Percentiles rank a stretch among this genome's conserved stretches.
phyloP scores from a whole-genome alignment of 176 grass and related monocot species.

The Oryza brachyantha region DNA sequence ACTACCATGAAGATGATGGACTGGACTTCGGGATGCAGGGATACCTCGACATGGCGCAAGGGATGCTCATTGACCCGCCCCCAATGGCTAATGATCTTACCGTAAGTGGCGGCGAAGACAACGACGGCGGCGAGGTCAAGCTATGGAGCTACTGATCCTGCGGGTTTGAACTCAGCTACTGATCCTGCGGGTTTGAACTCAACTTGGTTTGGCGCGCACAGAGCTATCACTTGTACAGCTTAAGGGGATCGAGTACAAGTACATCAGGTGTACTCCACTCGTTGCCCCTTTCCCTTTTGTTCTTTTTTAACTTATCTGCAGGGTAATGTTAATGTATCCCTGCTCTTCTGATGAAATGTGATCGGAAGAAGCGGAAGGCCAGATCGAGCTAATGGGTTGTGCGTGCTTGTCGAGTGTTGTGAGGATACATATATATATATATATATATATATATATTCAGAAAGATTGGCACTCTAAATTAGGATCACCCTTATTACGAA shows the following conservation, averaged over 20 bases:
- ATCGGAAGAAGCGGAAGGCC: slow-evolving; percentile 46
- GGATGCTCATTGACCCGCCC: slow-evolving; percentile 85
- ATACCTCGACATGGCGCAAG: slow-evolving; percentile 86
- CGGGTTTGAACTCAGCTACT: slow-evolving; percentile 17
- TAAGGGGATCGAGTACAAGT: slow-evolving; percentile 11
- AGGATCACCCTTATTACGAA: slow-evolving; percentile 5
- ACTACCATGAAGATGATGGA: slow-evolving; percentile 39
- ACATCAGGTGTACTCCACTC: not conserved
- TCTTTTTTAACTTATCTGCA: not conserved
- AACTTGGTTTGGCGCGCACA: not conserved
- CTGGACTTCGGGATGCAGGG: slow-evolving; percentile 83
- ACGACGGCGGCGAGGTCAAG: slow-evolving; percentile 37
- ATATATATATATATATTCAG: slow-evolving; percentile 5
- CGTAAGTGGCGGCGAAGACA: slow-evolving; percentile 12
- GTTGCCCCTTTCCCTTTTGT: not conserved
- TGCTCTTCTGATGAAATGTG: slow-evolving; percentile 39
- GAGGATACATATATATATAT: too few species aligned
- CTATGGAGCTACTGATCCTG: slow-evolving; percentile 67
- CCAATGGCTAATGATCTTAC: slow-evolving; percentile 27
- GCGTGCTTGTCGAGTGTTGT: not conserved
- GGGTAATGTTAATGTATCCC: slow-evolving; percentile 25
- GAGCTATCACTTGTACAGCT: slow-evolving; percentile 27
- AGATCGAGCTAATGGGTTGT: not conserved
- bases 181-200: not conserved
- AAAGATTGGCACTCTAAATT: not conserved